Evolutionary conservation across 1,284 basidiomycete species (phyloP).

Genomic region (Ustilago esculenta): DNA sequence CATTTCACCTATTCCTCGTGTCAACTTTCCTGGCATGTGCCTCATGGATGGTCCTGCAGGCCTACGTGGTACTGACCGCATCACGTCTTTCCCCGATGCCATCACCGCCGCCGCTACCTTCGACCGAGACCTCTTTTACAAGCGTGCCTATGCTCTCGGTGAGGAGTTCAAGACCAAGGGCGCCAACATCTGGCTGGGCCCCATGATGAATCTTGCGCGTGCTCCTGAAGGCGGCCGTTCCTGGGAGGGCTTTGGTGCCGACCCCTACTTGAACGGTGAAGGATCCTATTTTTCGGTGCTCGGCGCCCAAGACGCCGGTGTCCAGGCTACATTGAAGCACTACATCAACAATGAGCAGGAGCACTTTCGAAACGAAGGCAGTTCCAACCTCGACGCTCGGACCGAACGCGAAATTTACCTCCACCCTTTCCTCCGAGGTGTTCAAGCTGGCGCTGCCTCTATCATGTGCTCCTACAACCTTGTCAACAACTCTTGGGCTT

Average conservation of each 20-base stretch:
- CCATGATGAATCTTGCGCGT: constrained; percentile 70
- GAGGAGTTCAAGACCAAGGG: constrained; percentile 82
- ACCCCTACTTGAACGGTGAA: constrained; percentile 61
- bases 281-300: constrained; percentile 53
- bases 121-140: constrained; percentile 77
- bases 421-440: constrained; percentile 61
- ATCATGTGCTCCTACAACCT: constrained; percentile 70
- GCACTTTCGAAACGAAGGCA: constrained; percentile 57
- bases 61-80: constrained; percentile 69
- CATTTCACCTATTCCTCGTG: constrained; percentile 70
- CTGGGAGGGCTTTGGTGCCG: constrained; percentile 74
- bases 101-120: constrained; percentile 78
- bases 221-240: constrained; percentile 77
- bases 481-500: constrained; percentile 72
- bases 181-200: constrained; percentile 76
- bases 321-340: constrained; percentile 68
- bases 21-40: constrained; percentile 77
- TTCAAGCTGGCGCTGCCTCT: constrained; percentile 68
- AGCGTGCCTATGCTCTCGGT: constrained; percentile 79
- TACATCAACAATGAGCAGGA: constrained; percentile 66
- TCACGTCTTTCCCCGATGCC: constrained; percentile 75
- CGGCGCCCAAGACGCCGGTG: constrained; percentile 59
- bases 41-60: constrained; percentile 73
- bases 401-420: constrained; percentile 73
- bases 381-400: constrained; percentile 74